Percentiles rank a stretch among this genome's conserved stretches.
Conservation (phyloP, 352 stramenopile genomes). For the Phytophthora fragariae region DNA sequence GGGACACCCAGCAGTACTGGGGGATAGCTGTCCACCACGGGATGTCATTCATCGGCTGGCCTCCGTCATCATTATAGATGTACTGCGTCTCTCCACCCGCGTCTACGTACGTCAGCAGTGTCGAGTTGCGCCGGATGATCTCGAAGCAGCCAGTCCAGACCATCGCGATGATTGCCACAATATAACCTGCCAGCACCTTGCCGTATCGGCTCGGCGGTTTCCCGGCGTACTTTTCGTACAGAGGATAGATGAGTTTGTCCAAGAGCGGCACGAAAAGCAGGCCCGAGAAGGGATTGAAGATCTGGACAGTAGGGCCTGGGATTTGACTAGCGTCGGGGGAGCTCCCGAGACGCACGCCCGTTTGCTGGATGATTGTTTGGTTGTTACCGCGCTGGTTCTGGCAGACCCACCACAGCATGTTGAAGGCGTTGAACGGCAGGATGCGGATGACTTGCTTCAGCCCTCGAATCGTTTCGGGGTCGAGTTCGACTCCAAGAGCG, state of each 20-base stretch:
- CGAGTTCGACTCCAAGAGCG: conserved; percentile 46
- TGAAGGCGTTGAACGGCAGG: conserved; percentile 48
- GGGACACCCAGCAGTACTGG: conserved; percentile 28
- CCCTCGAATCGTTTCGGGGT: conserved; percentile 51
- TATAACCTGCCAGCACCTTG: conserved; percentile 45
- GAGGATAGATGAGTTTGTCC: conserved; percentile 49
- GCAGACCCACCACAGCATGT: conserved; percentile 63
- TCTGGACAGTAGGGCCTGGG: conserved; percentile 53
- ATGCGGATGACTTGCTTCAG: conserved; percentile 59
- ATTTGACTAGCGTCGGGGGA: conserved; percentile 49
- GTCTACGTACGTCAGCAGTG: conserved; percentile 32
- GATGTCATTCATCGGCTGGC: conserved; percentile 30
- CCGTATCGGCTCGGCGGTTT: conserved; percentile 52
- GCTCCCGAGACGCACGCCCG: conserved; percentile 52
- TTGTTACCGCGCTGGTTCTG: conserved; percentile 76
- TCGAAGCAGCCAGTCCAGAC: conserved; percentile 52
- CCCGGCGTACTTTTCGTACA: conserved; percentile 48
- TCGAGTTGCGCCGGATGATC: conserved; percentile 43
- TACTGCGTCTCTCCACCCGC: conserved; percentile 29
- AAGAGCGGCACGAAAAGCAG: conserved; percentile 54
- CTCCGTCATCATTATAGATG: conserved; percentile 33
- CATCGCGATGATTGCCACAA: conserved; percentile 48
- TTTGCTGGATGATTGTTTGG: conserved; percentile 74
- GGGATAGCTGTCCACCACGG: conserved; percentile 28
- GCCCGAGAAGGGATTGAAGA: conserved; percentile 54